Conservation (phyloP, 2,329 filamentous ascomycete species). For the Colletotrichum eleusines region DNA sequence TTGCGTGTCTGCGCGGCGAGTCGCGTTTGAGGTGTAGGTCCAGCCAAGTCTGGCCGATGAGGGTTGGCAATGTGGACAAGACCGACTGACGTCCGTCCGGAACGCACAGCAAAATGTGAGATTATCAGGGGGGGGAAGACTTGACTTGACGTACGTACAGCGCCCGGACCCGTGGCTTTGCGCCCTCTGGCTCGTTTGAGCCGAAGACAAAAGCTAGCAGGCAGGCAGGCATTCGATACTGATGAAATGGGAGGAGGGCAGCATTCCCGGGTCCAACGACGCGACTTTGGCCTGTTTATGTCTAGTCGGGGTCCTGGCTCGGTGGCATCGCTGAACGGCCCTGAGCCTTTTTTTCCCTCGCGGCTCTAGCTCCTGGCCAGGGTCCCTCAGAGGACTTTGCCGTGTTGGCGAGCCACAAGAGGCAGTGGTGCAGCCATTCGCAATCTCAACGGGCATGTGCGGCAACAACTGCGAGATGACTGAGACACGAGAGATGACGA, state of each 20-base stretch:
- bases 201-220: not conserved
- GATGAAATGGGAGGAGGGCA: constrained; percentile 26
- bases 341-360: constrained; percentile 18
- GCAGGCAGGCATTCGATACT: constrained; percentile 16
- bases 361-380: constrained; percentile 17
- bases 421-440: constrained; percentile 33
- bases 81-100: constrained; percentile 6
- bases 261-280: constrained; percentile 20
- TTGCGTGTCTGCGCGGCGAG: constrained; percentile 28
- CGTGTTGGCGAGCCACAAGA: constrained; percentile 20
- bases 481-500: constrained; percentile 33
- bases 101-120: constrained; percentile 17
- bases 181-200: constrained; percentile 8
- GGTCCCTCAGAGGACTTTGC: constrained; percentile 24
- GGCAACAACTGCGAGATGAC: constrained; percentile 31
- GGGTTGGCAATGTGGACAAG: not conserved
- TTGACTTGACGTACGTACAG: not conserved
- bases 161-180: not conserved
- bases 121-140: constrained; percentile 3
- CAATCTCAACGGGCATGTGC: constrained; percentile 37
- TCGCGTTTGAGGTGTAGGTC: constrained; percentile 28
- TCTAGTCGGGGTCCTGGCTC: constrained; percentile 1
- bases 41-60: not conserved
- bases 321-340: constrained; percentile 6
- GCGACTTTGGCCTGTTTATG: not conserved